phyloP scores from a whole-genome alignment of 2,329 filamentous ascomycete species.

The Graphium sp. region DNA sequence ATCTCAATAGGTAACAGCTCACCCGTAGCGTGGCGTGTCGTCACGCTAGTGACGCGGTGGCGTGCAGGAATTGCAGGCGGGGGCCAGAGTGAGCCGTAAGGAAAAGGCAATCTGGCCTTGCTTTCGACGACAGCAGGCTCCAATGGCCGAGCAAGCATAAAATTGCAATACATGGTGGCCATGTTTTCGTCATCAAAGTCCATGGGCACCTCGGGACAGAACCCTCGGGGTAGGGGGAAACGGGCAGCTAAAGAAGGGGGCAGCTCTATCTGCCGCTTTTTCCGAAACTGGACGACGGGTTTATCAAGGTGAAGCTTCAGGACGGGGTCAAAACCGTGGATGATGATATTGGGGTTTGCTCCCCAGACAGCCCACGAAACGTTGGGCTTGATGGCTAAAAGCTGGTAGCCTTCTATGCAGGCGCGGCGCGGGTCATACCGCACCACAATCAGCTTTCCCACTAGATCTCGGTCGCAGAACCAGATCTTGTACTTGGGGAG shows the following conservation, averaged over 20 bases:
- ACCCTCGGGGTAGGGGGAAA: conserved; percentile 11
- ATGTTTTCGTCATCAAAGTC: conserved; percentile 22
- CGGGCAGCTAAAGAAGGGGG: no score
- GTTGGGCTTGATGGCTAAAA: conserved; percentile 46
- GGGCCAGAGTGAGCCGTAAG: conserved; percentile 54
- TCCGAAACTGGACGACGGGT: conserved; percentile 44
- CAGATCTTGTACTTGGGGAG: conserved; percentile 65
- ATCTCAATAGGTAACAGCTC: conserved; percentile 12
- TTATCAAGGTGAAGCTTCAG: conserved; percentile 59
- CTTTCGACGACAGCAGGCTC: conserved; percentile 16
- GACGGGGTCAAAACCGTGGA: conserved; percentile 55
- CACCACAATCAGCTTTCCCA: conserved; percentile 59
- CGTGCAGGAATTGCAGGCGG: conserved; percentile 50
- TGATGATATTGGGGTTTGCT: conserved; percentile 40
- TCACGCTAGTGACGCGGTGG: conserved; percentile 27
- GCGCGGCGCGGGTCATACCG: conserved; percentile 58
- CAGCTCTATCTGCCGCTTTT: no score
- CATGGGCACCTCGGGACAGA: conserved; percentile 36
- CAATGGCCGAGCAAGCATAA: conserved; percentile 45
- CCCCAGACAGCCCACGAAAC: conserved; percentile 46
- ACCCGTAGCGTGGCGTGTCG: conserved; percentile 10
- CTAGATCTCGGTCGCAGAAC: conserved; percentile 62
- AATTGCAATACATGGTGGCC: conserved; percentile 43
- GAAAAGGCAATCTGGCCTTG: conserved; percentile 15
- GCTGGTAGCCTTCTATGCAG: conserved; percentile 64